These are phyloP conservation scores for Aspergillus campestris DNA, from an alignment of 495 filamentous ascomycete species.

Conservation along the genomic window DNA sequence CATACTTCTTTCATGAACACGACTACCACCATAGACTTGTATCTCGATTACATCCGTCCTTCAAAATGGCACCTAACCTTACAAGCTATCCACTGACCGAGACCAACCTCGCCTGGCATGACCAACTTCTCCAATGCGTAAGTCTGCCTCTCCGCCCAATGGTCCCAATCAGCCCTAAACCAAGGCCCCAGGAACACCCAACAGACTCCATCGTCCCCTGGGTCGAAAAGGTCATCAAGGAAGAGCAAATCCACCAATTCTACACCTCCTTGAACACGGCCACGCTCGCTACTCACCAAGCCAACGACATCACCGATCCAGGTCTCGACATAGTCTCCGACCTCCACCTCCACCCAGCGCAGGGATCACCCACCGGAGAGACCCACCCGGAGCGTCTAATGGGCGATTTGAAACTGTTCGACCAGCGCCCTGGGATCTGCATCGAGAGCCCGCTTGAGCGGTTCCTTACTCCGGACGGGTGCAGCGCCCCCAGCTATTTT, in stretches of 20 bases:
- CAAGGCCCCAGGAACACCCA: not conserved
- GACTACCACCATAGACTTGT: too few species aligned
- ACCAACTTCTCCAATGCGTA: constrained; percentile 6
- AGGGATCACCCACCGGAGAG: not conserved
- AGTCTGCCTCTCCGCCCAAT: not conserved
- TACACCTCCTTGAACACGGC: constrained; percentile 2
- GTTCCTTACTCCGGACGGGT: constrained; percentile 16
- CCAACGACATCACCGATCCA: not conserved
- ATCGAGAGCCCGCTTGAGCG: constrained; percentile 16
- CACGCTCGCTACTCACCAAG: not conserved
- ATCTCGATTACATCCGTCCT: too few species aligned
- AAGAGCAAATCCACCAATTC: constrained; percentile 12
- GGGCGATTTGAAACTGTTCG: constrained; percentile 7
- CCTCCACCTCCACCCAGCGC: not conserved
- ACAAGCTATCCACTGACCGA: constrained; percentile 5
- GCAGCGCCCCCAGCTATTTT: constrained; percentile 12
- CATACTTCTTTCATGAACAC: too few species aligned
- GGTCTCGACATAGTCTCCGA: not conserved
- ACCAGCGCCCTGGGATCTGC: constrained; percentile 1
- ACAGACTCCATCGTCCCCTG: constrained; percentile 4
- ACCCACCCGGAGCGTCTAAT: not conserved
- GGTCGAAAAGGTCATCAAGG: constrained; percentile 14
- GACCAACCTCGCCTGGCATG: constrained; percentile 6
- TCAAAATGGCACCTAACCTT: too few species aligned
- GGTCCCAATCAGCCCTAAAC: not conserved